A percentile compares a stretch with the other conserved stretches of the same genome.
Conservation (phyloP, 2,329 filamentous ascomycete genomes). For the Geosmithia morbida region DNA sequence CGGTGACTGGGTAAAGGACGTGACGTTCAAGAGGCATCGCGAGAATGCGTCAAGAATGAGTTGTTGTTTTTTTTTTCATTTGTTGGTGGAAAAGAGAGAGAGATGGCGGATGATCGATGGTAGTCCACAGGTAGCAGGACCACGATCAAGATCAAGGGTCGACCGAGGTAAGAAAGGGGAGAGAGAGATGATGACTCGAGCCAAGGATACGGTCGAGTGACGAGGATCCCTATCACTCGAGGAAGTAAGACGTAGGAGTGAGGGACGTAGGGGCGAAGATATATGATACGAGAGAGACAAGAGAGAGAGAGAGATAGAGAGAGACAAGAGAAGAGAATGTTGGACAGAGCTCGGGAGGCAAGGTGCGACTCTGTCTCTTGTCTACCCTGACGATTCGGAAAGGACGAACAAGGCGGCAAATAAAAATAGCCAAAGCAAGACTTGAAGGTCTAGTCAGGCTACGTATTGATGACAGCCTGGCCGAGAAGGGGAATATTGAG, state of each 20-base stretch:
- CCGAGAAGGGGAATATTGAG: background rate
- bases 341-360: background rate
- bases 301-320: too few relatives aligned
- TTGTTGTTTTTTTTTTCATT: background rate
- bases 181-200: background rate
- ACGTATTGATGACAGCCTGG: slow-evolving; percentile 1
- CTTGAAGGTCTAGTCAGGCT: background rate
- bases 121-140: slow-evolving; percentile 16
- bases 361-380: slow-evolving; percentile 1
- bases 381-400: background rate
- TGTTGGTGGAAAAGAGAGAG: slow-evolving; percentile 4
- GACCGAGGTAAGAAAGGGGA: background rate
- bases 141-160: background rate
- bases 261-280: background rate
- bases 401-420: slow-evolving; percentile 2
- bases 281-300: too few relatives aligned
- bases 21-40: slow-evolving; percentile 45
- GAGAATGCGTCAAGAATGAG: slow-evolving; percentile 15
- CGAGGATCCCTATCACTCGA: background rate
- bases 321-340: background rate
- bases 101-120: slow-evolving; percentile 14
- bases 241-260: background rate
- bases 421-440: background rate
- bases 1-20: slow-evolving; percentile 43
- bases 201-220: background rate